These are phyloP conservation scores for Albifimbria verrucaria DNA, from an alignment of 2,329 filamentous ascomycete species.

Conservation along the genomic window DNA sequence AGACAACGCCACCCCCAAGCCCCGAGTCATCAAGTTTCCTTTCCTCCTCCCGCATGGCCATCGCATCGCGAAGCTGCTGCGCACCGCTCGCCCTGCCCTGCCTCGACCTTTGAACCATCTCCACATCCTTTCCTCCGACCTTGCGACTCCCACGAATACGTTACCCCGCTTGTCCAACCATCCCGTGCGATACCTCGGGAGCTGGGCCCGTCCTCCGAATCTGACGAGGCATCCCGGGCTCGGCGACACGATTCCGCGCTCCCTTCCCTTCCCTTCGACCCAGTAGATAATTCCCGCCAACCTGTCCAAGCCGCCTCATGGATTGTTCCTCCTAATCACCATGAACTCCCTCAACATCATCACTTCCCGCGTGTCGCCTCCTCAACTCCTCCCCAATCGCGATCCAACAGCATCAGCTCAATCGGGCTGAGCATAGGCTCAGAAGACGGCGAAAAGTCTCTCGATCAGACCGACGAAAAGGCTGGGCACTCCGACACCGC, in stretches of 20 bases:
- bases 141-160: not conserved
- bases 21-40: not conserved
- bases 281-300: not conserved
- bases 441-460: slow-evolving; percentile 28
- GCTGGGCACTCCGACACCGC: not conserved
- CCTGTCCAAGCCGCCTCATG: slow-evolving; percentile 41
- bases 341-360: slow-evolving; percentile 98
- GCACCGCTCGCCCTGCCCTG: not conserved
- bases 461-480: not conserved
- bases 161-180: too few species aligned
- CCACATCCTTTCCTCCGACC: not conserved
- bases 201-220: not conserved
- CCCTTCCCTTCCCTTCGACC: not conserved
- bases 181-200: not conserved
- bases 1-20: not conserved
- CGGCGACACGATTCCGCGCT: not conserved
- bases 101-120: not conserved
- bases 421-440: slow-evolving; percentile 45
- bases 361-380: slow-evolving; percentile 73
- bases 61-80: not conserved
- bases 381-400: slow-evolving; percentile 54
- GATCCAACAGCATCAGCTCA: slow-evolving; percentile 59
- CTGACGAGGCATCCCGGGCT: not conserved
- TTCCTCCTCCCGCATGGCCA: not conserved
- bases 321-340: slow-evolving; percentile 53